Base-by-base conservation (phyloP, 164 flowering plant genomes). In the Stephania cephalantha region DNA sequence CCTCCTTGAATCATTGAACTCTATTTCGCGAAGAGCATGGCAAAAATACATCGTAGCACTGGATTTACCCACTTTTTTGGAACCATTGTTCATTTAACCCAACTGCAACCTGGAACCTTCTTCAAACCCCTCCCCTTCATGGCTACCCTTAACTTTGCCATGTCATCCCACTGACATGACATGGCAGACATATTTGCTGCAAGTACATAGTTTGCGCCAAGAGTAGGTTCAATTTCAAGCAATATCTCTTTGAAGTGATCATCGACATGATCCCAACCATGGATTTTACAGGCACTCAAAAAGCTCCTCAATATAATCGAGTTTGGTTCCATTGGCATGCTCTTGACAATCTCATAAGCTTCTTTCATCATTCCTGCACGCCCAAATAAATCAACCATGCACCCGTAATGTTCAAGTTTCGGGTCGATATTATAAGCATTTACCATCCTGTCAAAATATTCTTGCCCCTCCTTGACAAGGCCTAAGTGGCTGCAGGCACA, bases 131-230 rank as follows among this genome's bases (percentile, higher is more conserved):
- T 87, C 72, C 63, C 79, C 75, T 83, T 83, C 90, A 88, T 85
- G 74, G 76, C 69, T 65, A 71, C 72, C 78, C 89, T 83, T 58
- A 85, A 17, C 31, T 75, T 67, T 74, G 83, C 83, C 35, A 81
- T 82, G 68, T 71, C 82, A 65, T 72, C 73, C 87, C 86, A 83
- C 70, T 42, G 63, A 70, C 82, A 79, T 50, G 84, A 77, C 11
- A 79, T 20, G 75, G 88, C 83, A 46, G 75, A 84, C 17, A 83
- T 76, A 79, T 71, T 80, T 20, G 90, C 81, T 71, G 83, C 84
- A 74, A 88, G 87, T 2, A 88, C 89, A 76, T 89, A 88, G 79
- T 88, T 88, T 9, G 87, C 84, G 67, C 88, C 92, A 65, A 83
- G 78, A 2, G 78, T 77, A n/a, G 90, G 90, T 73, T 88, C 90